phyloP scores from a whole-genome alignment of 2,329 filamentous ascomycete species.

The Diaporthe citrichinensis region DNA sequence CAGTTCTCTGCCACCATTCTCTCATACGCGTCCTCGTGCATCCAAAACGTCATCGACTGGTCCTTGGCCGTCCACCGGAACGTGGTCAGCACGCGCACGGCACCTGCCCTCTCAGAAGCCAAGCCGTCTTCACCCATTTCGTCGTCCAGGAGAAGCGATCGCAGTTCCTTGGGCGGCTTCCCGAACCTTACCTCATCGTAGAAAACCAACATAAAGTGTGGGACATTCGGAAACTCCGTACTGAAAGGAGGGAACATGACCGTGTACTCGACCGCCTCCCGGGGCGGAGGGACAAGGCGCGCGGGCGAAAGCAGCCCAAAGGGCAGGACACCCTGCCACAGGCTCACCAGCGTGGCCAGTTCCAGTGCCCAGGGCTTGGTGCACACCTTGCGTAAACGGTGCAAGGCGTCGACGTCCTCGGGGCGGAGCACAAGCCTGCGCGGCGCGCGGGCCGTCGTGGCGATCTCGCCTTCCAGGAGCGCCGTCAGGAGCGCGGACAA shows the following conservation, averaged over 20 bases:
- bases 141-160: neutral
- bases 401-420: neutral
- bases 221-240: neutral
- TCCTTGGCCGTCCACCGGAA: neutral
- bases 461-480: constrained; percentile 42
- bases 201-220: neutral
- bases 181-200: neutral
- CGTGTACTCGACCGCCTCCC: neutral
- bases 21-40: neutral
- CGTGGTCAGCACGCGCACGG: neutral
- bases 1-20: neutral
- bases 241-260: neutral
- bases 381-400: neutral
- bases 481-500: constrained; percentile 43
- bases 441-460: neutral
- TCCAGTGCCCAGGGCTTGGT: neutral
- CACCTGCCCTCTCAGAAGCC: neutral
- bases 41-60: neutral
- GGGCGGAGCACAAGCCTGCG: neutral
- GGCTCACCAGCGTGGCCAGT: neutral
- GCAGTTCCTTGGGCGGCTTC: neutral
- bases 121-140: neutral
- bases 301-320: neutral
- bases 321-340: neutral
- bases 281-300: neutral